Evolutionary conservation across 768 basidiomycete genomes (phyloP).

Genomic region (Suillus brevipes): DNA sequence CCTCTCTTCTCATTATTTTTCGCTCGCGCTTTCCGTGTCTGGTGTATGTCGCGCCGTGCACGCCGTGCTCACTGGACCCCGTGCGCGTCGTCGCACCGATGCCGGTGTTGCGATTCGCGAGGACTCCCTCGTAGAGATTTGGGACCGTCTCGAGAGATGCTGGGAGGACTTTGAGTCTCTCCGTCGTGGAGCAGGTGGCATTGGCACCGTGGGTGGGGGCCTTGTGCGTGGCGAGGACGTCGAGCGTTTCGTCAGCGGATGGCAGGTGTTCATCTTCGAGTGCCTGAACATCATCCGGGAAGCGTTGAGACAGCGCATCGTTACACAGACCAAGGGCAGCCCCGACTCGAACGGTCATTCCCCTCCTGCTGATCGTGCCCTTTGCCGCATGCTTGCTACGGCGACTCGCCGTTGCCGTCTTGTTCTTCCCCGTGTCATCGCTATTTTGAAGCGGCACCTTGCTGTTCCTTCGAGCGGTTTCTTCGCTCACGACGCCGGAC

Average conservation of each 20-base stretch:
- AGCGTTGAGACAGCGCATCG: conserved; percentile 64
- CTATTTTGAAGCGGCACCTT: conserved; percentile 53
- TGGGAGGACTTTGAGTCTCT: conserved; percentile 84
- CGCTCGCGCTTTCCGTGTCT: conserved; percentile 73
- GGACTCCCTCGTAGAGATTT: conserved; percentile 71
- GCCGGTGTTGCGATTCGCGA: conserved; percentile 58
- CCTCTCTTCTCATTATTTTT: conserved; percentile 59
- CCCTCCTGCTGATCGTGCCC: conserved; percentile 46
- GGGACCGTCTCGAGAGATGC: conserved; percentile 77
- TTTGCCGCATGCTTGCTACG: conserved; percentile 47
- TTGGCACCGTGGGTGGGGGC: conserved; percentile 37
- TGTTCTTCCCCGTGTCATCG: conserved; percentile 50
- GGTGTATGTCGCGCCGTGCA: conserved; percentile 79
- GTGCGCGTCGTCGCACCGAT: conserved; percentile 59
- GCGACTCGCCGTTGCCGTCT: conserved; percentile 50
- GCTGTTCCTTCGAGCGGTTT: conserved; percentile 46
- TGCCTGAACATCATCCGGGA: conserved; percentile 89
- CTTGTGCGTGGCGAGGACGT: conserved; percentile 50
- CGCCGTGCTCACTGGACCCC: conserved; percentile 72
- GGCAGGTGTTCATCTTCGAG: conserved; percentile 94
- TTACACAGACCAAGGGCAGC: conserved; percentile 40
- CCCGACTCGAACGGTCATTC: conserved; percentile 37
- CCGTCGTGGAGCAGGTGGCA: conserved; percentile 44
- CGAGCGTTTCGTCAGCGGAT: conserved; percentile 74
- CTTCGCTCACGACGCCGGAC: conserved; percentile 83